Conservation (phyloP, 257 asterid genomes). For the Galeopsis tetrahit region DNA sequence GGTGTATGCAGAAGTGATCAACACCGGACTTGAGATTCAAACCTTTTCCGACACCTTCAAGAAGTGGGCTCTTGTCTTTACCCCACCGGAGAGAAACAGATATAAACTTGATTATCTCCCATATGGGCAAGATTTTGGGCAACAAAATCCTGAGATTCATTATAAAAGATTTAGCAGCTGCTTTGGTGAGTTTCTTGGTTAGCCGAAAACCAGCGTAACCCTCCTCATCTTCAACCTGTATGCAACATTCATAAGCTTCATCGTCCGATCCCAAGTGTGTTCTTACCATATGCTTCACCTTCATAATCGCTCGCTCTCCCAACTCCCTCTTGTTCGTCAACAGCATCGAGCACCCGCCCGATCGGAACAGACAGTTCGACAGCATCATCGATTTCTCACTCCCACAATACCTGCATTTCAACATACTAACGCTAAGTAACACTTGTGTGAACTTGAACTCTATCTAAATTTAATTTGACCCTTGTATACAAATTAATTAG, state of each 20-base stretch:
- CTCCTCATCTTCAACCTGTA: slow-evolving; percentile 36
- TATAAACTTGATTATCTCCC: slow-evolving; percentile 30
- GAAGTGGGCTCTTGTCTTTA: background rate
- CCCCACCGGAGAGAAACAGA: slow-evolving; percentile 18
- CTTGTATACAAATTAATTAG: no score
- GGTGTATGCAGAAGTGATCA: slow-evolving; percentile 67
- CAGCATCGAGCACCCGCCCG: slow-evolving; percentile 47
- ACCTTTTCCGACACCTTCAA: slow-evolving; percentile 11
- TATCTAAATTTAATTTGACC: no score
- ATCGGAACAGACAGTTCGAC: slow-evolving; percentile 42
- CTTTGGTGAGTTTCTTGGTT: slow-evolving; percentile 30
- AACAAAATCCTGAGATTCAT: slow-evolving; percentile 33
- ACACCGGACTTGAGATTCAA: slow-evolving; percentile 53
- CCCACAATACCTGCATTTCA: slow-evolving; percentile 29
- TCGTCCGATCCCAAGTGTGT: slow-evolving; percentile 36
- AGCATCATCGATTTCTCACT: slow-evolving; percentile 43
- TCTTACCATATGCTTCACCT: slow-evolving; percentile 34
- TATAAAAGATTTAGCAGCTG: slow-evolving; percentile 37
- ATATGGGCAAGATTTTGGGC: slow-evolving; percentile 41
- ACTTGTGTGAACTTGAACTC: no score
- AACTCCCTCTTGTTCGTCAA: slow-evolving; percentile 24
- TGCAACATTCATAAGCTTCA: slow-evolving; percentile 37
- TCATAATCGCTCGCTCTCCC: slow-evolving; percentile 13
- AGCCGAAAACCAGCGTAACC: slow-evolving; percentile 38
- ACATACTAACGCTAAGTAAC: no score